Base-by-base conservation (phyloP, 2,329 filamentous ascomycete genomes). In the Sporothrix luriei region DNA sequence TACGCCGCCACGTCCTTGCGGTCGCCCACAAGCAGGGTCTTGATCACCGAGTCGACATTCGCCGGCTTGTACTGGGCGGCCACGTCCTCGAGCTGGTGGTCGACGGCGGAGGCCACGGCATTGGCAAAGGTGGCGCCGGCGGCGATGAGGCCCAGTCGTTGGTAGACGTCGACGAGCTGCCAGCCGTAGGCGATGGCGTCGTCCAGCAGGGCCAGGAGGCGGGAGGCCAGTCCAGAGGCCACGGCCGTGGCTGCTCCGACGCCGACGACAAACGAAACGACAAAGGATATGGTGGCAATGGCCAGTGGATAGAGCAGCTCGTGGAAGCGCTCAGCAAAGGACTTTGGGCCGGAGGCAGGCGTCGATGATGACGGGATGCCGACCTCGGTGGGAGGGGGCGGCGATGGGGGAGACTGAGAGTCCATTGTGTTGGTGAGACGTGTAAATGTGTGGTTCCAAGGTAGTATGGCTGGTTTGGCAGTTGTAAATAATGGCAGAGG, bases 241-340 rank as follows among this genome's bases (percentile, higher is more conserved):
- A 54, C 59, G 21, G 51, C 19, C 9, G 16, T 29, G 16, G 67
- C 49, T 6, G 59, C 57, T 29, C 64, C 46, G 19, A 70, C 49
- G 43, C 65, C 59, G 16, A 49, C 16, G 14, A 51, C 10, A 21
- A 68, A 70, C 6, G 66, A 70, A 9, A 59, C 13, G 26, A 52
- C 16, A 33, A 68, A 66, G 9, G 65, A 70, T 29, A n/a, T n/a
- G 48, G 52, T 16, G 51, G 49, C 64, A 33, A 68, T 48, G 49
- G 55, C 57, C 26, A 62, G 40, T 0, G 65, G 54, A 10, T 26
- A 52, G 14, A 67, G 29, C 21, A 70, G 29, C 46, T 48, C 55
- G 6, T 16, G 52, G 19, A 55, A 38, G 2, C 62, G 54, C 13
- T 49, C 54, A 14, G 38, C 55, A 7, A 33, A 48, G 16, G 40